Evolutionary conservation across 2,329 filamentous ascomycete species (phyloP).

Genomic region (Pseudogymnoascus verrucosus): DNA sequence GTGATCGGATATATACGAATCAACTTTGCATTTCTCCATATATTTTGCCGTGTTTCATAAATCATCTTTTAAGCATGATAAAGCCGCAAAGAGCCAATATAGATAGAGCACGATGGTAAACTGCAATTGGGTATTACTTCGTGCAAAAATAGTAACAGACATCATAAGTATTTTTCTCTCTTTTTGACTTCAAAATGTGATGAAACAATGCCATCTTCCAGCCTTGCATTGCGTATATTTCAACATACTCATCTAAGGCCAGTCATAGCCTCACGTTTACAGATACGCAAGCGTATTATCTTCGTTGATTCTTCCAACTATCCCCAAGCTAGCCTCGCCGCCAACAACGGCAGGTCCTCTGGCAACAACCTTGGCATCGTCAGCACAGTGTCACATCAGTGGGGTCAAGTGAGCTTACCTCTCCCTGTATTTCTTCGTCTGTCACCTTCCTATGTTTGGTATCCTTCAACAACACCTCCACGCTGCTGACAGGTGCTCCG

Average conservation of each 20-base stretch:
- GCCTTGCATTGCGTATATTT: not conserved
- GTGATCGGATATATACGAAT: not conserved
- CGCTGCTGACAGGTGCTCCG: conserved; percentile 68
- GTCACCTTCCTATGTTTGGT: conserved; percentile 52
- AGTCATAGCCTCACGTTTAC: not conserved
- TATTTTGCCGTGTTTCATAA: not conserved
- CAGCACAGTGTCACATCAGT: conserved; percentile 10
- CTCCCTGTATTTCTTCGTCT: conserved; percentile 53
- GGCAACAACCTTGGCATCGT: conserved; percentile 52
- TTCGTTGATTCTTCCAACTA: conserved; percentile 55
- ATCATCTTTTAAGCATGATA: not conserved
- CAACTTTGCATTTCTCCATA: not conserved
- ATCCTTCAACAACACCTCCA: conserved; percentile 70
- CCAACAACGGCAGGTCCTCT: conserved; percentile 67
- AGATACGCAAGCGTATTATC: conserved; percentile 63
- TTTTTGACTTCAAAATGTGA: not conserved
- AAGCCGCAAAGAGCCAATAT: not conserved
- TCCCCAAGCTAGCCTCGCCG: conserved; percentile 54
- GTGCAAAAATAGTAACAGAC: not conserved
- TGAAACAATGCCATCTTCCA: not conserved
- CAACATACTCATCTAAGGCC: not conserved
- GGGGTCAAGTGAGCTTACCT: conserved; percentile 40
- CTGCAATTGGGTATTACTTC: conserved; percentile 2
- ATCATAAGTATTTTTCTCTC: not conserved
- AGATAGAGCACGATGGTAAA: not conserved